phyloP scores from a whole-genome alignment of 1,284 basidiomycete genomes.

The Veloboletus limbatus region DNA sequence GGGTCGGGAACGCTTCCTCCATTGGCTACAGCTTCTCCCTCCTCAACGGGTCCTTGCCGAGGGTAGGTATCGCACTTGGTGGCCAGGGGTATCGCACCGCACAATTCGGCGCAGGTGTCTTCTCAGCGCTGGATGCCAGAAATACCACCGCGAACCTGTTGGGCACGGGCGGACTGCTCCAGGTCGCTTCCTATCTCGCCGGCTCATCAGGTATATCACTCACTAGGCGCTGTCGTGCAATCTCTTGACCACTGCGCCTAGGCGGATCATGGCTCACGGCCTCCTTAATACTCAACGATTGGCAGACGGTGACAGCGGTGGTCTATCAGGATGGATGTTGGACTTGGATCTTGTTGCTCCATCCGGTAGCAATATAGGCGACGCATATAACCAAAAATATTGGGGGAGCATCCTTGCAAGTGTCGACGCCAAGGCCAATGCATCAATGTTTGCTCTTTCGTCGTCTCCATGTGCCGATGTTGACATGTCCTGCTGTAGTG shows the following conservation, averaged over 20 bases:
- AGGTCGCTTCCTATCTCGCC: conserved; percentile 59
- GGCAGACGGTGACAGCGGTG: conserved; percentile 50
- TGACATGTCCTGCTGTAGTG: conserved; percentile 36
- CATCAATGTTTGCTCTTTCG: conserved; percentile 45
- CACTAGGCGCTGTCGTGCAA: neutral
- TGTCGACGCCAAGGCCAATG: conserved; percentile 52
- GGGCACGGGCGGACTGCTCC: conserved; percentile 65
- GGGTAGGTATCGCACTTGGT: conserved; percentile 55
- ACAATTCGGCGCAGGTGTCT: conserved; percentile 55
- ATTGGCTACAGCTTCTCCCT: conserved; percentile 50
- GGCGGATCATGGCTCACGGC: conserved; percentile 67
- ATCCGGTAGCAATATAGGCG: conserved; percentile 44
- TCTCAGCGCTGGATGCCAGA: conserved; percentile 58
- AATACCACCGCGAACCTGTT: conserved; percentile 51
- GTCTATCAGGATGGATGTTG: conserved; percentile 55
- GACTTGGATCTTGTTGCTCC: conserved; percentile 56
- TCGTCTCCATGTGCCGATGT: neutral
- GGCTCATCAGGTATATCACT: conserved; percentile 52
- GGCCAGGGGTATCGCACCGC: conserved; percentile 61
- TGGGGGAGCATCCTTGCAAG: conserved; percentile 60
- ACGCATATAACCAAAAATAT: conserved; percentile 51
- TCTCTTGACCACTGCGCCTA: conserved; percentile 23
- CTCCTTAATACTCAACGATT: conserved; percentile 57
- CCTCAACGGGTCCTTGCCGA: conserved; percentile 45
- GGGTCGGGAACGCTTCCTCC: conserved; percentile 52